These are phyloP conservation scores for Pythium guiyangense DNA, from an alignment of 352 stramenopile genomes.

Conservation along the genomic window DNA sequence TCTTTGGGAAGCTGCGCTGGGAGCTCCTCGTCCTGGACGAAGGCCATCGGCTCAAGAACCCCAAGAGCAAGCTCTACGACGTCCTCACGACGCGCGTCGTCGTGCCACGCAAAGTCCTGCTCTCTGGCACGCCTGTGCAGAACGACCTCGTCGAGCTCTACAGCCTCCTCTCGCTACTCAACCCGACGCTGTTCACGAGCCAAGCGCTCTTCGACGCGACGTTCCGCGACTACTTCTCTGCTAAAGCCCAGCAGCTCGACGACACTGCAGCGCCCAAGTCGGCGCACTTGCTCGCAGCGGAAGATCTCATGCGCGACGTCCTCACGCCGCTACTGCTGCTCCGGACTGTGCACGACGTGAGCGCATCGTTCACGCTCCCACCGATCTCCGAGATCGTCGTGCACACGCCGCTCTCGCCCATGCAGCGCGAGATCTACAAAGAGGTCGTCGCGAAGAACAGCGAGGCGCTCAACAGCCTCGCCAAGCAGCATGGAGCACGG, in stretches of 20 bases:
- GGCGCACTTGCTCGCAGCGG: slow-evolving; percentile 20
- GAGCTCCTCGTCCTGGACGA: slow-evolving; percentile 81
- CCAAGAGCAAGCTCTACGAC: slow-evolving; percentile 47
- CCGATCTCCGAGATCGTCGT: slow-evolving; percentile 75
- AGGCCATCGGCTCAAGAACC: slow-evolving; percentile 88
- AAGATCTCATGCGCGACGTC: slow-evolving; percentile 53
- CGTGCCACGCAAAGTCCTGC: slow-evolving; percentile 45
- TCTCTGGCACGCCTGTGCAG: slow-evolving; percentile 87
- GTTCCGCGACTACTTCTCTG: slow-evolving; percentile 62
- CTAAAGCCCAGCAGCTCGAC: slow-evolving; percentile 47
- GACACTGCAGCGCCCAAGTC: slow-evolving; percentile 16
- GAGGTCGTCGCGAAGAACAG: slow-evolving; percentile 67
- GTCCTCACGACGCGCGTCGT: slow-evolving; percentile 34
- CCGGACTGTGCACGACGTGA: slow-evolving; percentile 64
- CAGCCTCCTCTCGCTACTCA: slow-evolving; percentile 69
- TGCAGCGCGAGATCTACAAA: slow-evolving; percentile 83
- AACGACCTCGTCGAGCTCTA: slow-evolving; percentile 85
- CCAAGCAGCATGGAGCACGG: slow-evolving; percentile 16
- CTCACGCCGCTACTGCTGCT: slow-evolving; percentile 58
- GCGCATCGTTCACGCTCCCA: slow-evolving; percentile 60
- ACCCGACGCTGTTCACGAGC: slow-evolving; percentile 82
- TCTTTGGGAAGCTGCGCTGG: slow-evolving; percentile 47
- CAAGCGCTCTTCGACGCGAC: slow-evolving; percentile 40
- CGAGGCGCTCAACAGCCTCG: slow-evolving; percentile 41
- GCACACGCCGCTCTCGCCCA: slow-evolving; percentile 66